These are phyloP conservation scores for Saturnispora zaruensis DNA, from an alignment of 805 yeast genomes.

Conservation along the genomic window DNA sequence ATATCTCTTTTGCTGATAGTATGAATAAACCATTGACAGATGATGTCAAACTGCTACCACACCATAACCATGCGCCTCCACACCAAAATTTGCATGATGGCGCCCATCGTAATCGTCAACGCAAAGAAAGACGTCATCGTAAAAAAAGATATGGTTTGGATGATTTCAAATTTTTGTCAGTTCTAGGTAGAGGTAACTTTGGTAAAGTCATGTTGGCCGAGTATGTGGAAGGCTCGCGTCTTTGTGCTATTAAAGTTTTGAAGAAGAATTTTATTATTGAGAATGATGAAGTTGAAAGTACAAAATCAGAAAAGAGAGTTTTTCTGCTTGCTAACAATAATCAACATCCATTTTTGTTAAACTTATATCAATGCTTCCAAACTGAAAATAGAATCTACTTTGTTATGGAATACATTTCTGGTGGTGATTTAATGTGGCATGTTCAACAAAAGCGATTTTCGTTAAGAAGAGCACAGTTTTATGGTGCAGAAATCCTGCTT, in stretches of 20 bases:
- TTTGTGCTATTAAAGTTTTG: conserved; percentile 94
- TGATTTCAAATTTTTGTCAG: conserved; percentile 90
- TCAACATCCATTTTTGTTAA: conserved; percentile 86
- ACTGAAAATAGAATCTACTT: conserved; percentile 95
- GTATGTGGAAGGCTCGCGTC: conserved; percentile 66
- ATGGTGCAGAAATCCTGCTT: conserved; percentile 91
- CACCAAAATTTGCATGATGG: conserved; percentile 13
- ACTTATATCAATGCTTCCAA: conserved; percentile 91
- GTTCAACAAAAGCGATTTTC: conserved; percentile 88
- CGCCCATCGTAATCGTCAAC: conserved; percentile 17
- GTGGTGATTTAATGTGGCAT: conserved; percentile 99
- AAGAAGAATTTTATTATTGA: conserved; percentile 94
- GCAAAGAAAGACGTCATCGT: conserved; percentile 31
- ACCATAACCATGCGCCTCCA: conserved; percentile 10
- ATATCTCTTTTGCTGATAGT: conserved; percentile 1
- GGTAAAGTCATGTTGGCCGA: conserved; percentile 98
- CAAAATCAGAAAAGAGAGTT: conserved; percentile 89
- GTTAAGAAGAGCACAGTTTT: conserved; percentile 87
- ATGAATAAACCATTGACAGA: not conserved
- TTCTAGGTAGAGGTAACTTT: conserved; percentile 95
- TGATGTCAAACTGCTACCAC: not conserved
- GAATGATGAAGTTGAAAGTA: conserved; percentile 93
- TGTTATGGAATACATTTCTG: conserved; percentile 96
- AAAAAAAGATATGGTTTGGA: conserved; percentile 83
- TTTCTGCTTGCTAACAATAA: conserved; percentile 67